These are phyloP conservation scores for Dimocarpus longan DNA, from an alignment of 345 rosid species.

Conservation along the genomic window DNA sequence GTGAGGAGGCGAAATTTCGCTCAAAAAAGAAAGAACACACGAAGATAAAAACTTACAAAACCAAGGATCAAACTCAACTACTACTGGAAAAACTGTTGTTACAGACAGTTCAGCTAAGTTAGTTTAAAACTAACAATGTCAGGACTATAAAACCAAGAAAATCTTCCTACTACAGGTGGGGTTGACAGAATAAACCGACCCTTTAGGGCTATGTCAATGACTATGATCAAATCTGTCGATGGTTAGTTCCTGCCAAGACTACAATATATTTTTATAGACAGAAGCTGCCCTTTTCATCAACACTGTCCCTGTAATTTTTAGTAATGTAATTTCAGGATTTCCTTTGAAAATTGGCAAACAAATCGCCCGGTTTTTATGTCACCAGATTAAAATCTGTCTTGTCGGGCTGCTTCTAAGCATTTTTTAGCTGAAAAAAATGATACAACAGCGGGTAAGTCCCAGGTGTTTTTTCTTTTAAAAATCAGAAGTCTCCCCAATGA, in stretches of 20 bases:
- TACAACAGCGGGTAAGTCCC: not conserved
- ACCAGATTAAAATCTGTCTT: not conserved
- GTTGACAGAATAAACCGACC: not conserved
- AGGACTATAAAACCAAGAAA: not conserved
- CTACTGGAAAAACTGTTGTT: not conserved
- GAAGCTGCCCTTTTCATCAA: slow-evolving; percentile 8
- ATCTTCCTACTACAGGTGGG: slow-evolving; percentile 7
- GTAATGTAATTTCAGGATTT: not conserved
- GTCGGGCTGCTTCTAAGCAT: not conserved
- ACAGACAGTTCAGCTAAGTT: not conserved
- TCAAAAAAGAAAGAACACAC: not conserved
- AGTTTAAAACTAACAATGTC: slow-evolving; percentile 5
- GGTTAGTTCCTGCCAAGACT: not conserved
- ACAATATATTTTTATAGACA: not conserved
- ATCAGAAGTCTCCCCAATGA: not conserved
- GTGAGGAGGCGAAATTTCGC: too few relatives aligned
- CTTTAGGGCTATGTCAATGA: not conserved
- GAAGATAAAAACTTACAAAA: not conserved
- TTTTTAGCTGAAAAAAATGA: slow-evolving; percentile 1
- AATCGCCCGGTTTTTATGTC: not conserved
- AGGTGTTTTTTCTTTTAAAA: too few relatives aligned
- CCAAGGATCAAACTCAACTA: not conserved
- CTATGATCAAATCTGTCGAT: not conserved
- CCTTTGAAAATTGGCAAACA: not conserved
- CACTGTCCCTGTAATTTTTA: not conserved